Conservation (phyloP, 257 asterid genomes). For the Mitragyna speciosa region DNA sequence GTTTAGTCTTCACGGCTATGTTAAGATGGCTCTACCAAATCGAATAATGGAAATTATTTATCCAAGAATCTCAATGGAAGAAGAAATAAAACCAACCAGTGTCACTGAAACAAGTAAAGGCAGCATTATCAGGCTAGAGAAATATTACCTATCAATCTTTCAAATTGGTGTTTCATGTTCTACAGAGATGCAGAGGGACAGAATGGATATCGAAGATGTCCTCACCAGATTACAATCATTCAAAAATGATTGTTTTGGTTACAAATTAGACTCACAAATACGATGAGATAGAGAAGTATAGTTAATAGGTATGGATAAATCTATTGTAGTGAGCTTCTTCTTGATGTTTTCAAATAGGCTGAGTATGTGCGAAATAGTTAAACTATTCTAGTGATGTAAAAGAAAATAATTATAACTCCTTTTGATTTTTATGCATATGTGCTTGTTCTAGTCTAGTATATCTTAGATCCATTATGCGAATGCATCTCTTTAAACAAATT, state of each 20-base stretch:
- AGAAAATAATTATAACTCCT: no score
- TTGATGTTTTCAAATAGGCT: no score
- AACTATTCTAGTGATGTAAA: no score
- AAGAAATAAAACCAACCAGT: background rate
- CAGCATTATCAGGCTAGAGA: background rate
- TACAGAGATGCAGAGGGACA: conserved; percentile 17
- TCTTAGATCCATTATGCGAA: no score
- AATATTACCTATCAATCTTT: conserved; percentile 11
- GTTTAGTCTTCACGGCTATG: conserved; percentile 14
- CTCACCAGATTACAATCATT: conserved; percentile 4
- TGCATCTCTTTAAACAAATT: no score
- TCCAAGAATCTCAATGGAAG: conserved; percentile 16
- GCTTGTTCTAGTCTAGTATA: no score
- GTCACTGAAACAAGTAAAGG: background rate
- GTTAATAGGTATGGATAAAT: background rate
- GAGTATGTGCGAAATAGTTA: no score
- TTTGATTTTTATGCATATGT: no score
- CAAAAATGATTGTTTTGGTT: conserved; percentile 4
- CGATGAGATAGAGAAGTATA: background rate
- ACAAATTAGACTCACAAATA: no score
- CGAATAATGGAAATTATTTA: conserved; percentile 12
- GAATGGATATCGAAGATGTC: conserved; percentile 23
- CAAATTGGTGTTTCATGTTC: conserved; percentile 22
- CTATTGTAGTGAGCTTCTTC: no score
- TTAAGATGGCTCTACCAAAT: conserved; percentile 19